A percentile compares a stretch with the other conserved stretches of the same genome.
Conservation (phyloP, 129 eudicot genomes). For the carrot (Daucus carota) region DH1_v3.0 NC_030383.2:48104001-48104500, state of each 20-base stretch:
- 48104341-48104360: no score
- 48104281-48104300: background rate
- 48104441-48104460: no score
- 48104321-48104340: background rate
- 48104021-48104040: no score
- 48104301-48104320: background rate
- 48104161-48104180: background rate
- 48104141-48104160: no score
- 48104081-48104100: background rate
- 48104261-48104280: background rate
- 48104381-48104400: no score
- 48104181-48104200: background rate
- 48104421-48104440: no score
- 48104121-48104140: no score
- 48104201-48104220: background rate
- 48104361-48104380: conserved; percentile 10
- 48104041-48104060: background rate
- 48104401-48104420: no score
- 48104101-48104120: no score
- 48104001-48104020: no score
- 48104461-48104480: no score
- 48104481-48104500: no score
- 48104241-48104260: conserved; percentile 6
- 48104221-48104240: background rate
- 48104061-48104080: background rate